Percentiles rank a stretch among this genome's conserved stretches.
Evolutionary conservation across 2,329 filamentous ascomycete genomes (phyloP).

Genomic region (Didymellaceae sp.): DNA sequence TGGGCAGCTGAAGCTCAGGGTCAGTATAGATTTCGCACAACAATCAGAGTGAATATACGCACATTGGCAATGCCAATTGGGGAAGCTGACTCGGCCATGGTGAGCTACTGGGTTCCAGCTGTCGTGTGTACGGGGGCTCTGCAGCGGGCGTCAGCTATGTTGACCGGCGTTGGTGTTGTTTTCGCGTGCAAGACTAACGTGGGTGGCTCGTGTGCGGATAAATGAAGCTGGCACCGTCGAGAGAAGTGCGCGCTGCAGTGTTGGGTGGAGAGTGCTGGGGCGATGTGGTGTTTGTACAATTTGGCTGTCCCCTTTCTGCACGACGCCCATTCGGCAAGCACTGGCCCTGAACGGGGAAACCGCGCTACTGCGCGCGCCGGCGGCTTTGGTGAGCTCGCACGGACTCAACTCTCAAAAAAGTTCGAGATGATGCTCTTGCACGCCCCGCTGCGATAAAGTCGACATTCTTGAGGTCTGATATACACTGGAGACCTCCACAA

Average conservation of each 20-base stretch:
- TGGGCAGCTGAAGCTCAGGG: slow-evolving; percentile 62
- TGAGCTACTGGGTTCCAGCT: slow-evolving; percentile 34
- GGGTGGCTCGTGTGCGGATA: neutral
- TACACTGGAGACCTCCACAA: slow-evolving; percentile 52
- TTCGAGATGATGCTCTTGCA: slow-evolving; percentile 35
- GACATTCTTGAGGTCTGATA: slow-evolving; percentile 8
- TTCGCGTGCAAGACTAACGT: slow-evolving; percentile 11
- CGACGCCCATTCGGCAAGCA: slow-evolving; percentile 47
- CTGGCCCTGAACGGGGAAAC: slow-evolving; percentile 46
- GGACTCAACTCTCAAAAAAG: slow-evolving; percentile 44
- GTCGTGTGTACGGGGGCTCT: slow-evolving; percentile 28
- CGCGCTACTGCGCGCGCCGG: slow-evolving; percentile 37
- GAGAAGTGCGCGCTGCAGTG: slow-evolving; percentile 10
- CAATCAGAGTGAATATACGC: slow-evolving; percentile 47
- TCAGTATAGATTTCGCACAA: slow-evolving; percentile 39
- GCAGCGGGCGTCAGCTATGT: slow-evolving; percentile 27
- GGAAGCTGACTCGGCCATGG: slow-evolving; percentile 69
- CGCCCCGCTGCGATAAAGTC: slow-evolving; percentile 32
- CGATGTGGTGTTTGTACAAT: slow-evolving; percentile 37
- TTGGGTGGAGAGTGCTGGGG: slow-evolving; percentile 16
- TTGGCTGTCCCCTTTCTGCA: slow-evolving; percentile 50
- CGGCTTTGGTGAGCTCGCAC: slow-evolving; percentile 28
- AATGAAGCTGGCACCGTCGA: slow-evolving; percentile 6
- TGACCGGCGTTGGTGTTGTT: neutral
- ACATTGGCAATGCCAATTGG: slow-evolving; percentile 79